Conservation (phyloP, 78 protist species). For the Thecamonas trahens region DNA sequence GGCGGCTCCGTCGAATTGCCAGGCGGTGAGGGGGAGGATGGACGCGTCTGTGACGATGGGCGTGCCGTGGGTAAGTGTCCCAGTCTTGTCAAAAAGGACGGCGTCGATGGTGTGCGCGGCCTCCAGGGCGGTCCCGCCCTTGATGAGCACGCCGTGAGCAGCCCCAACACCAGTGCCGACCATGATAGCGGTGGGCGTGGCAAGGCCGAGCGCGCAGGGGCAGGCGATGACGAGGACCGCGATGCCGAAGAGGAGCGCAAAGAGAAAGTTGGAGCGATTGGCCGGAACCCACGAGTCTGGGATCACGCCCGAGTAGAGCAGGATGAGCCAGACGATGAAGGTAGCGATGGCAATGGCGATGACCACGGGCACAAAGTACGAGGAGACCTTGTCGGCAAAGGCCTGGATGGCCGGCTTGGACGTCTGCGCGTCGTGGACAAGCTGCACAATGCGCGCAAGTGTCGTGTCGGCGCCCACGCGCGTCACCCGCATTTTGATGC, state of each 20-base stretch:
- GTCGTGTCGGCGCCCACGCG: constrained; percentile 69
- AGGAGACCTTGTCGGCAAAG: constrained; percentile 69
- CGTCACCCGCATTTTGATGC: constrained; percentile 43
- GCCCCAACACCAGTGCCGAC: constrained; percentile 81
- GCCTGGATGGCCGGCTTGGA: constrained; percentile 54
- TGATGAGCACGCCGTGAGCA: constrained; percentile 63
- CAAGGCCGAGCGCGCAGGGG: constrained; percentile 83
- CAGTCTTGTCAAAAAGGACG: constrained; percentile 84
- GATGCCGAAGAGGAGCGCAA: constrained; percentile 39
- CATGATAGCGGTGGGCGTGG: constrained; percentile 82
- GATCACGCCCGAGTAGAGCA: background rate
- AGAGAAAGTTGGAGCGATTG: background rate
- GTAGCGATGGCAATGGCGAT: constrained; percentile 62
- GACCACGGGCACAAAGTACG: constrained; percentile 81
- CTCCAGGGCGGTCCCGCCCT: constrained; percentile 72
- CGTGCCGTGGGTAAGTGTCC: constrained; percentile 84
- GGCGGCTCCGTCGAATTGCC: too few relatives aligned
- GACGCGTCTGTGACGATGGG: too few relatives aligned
- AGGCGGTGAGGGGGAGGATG: too few relatives aligned
- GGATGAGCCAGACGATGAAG: constrained; percentile 57
- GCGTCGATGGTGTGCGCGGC: constrained; percentile 22
- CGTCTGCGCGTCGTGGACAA: constrained; percentile 88
- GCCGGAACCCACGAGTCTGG: background rate
- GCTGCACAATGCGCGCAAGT: constrained; percentile 64
- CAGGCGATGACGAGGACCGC: constrained; percentile 72